Conservation (phyloP, 2,329 filamentous ascomycete species). For the Pseudopyrenochaeta lycopersici region DNA sequence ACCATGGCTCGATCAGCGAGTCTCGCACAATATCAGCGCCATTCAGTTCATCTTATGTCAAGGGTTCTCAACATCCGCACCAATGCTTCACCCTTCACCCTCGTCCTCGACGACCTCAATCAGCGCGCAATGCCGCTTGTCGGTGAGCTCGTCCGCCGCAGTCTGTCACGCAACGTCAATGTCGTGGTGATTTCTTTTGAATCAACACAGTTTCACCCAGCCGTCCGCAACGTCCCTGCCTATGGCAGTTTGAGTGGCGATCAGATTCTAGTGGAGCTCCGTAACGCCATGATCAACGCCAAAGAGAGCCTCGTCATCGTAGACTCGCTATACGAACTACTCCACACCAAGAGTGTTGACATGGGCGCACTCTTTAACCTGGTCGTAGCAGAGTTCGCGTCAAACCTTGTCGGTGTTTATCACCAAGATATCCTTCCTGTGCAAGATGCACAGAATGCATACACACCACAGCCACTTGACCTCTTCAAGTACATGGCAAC, state of each 20-base stretch:
- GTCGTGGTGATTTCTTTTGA: constrained; percentile 82
- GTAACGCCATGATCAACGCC: constrained; percentile 25
- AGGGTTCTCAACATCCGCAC: constrained; percentile 82
- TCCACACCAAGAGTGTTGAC: constrained; percentile 50
- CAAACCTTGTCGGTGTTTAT: constrained; percentile 81
- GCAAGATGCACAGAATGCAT: constrained; percentile 53
- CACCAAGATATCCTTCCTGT: constrained; percentile 79
- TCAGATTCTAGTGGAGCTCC: constrained; percentile 44
- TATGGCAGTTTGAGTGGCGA: constrained; percentile 69
- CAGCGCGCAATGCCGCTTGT: constrained; percentile 77
- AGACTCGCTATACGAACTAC: constrained; percentile 78
- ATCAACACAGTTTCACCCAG: constrained; percentile 69
- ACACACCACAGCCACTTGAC: constrained; percentile 64
- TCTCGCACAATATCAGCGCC: constrained; percentile 73
- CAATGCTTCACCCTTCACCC: constrained; percentile 83
- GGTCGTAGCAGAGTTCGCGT: constrained; percentile 71
- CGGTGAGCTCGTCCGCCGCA: constrained; percentile 77
- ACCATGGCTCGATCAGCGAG: constrained; percentile 33
- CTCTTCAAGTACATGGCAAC: constrained; percentile 88
- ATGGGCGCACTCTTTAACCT: constrained; percentile 71
- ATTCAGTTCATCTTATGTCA: constrained; percentile 84
- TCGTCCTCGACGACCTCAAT: constrained; percentile 85
- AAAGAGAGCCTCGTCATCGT: constrained; percentile 71
- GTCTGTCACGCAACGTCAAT: constrained; percentile 63
- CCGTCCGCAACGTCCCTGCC: constrained; percentile 74